phyloP scores from a whole-genome alignment of 2,329 filamentous ascomycete genomes.

The Penicillium sp. region DNA sequence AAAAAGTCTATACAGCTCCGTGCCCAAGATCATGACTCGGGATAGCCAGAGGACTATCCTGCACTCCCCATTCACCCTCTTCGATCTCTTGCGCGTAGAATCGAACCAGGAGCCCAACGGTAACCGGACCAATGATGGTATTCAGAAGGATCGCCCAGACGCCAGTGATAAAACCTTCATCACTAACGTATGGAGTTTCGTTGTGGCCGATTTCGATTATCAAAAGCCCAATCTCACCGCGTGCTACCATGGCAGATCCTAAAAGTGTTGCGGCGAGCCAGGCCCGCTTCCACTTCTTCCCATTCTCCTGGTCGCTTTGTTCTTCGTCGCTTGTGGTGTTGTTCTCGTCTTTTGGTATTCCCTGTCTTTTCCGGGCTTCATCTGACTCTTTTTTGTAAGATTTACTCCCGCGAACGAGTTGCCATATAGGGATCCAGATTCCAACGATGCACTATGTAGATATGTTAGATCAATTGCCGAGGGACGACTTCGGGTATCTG shows the following conservation, averaged over 20 bases:
- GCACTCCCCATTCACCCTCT: slow-evolving; percentile 30
- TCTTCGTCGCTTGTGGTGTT: not conserved
- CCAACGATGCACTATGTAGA: slow-evolving; percentile 29
- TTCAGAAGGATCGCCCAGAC: slow-evolving; percentile 37
- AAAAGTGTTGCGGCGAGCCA: slow-evolving; percentile 29
- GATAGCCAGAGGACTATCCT: not conserved
- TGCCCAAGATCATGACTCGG: not conserved
- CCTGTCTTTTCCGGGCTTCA: not conserved
- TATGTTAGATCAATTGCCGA: not conserved
- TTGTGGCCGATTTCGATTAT: slow-evolving; percentile 37
- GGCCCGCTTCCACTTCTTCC: slow-evolving; percentile 8
- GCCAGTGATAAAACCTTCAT: slow-evolving; percentile 29
- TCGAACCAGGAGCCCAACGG: slow-evolving; percentile 30
- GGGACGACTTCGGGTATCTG: not conserved
- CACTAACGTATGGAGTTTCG: slow-evolving; percentile 43
- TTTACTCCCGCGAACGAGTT: slow-evolving; percentile 1
- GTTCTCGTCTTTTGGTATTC: not conserved
- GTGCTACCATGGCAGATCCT: slow-evolving; percentile 36
- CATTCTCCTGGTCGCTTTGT: not conserved
- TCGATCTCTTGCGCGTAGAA: slow-evolving; percentile 23
- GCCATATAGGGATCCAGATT: slow-evolving; percentile 30
- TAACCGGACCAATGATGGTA: slow-evolving; percentile 33
- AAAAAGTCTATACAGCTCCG: not conserved
- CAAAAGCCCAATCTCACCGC: slow-evolving; percentile 35
- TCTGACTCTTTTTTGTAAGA: not conserved